Evolutionary conservation across 495 filamentous ascomycete genomes (phyloP).

Genomic region (Aspergillus homomorphus): DNA sequence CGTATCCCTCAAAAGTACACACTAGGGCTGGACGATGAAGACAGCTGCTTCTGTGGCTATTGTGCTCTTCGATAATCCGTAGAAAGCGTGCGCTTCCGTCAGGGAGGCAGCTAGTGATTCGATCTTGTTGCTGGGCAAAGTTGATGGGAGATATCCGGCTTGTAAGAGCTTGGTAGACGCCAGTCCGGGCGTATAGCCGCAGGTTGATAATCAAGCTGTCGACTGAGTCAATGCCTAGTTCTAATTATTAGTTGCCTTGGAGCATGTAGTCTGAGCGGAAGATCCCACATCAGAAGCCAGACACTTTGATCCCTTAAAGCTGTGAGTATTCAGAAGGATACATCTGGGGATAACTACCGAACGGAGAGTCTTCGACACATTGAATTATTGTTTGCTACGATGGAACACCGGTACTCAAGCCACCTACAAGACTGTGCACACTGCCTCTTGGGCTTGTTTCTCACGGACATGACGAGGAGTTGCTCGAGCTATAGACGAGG

Average conservation of each 20-base stretch:
- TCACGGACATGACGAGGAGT: too few relatives aligned
- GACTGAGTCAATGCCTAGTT: not conserved
- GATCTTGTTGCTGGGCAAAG: slow-evolving; percentile 58
- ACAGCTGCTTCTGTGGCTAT: slow-evolving; percentile 39
- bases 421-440: too few relatives aligned
- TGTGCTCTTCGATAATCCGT: slow-evolving; percentile 45
- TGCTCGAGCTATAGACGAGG: too few relatives aligned
- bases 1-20: slow-evolving; percentile 58
- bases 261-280: slow-evolving; percentile 95
- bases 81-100: slow-evolving; percentile 61
- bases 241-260: slow-evolving; percentile 35
- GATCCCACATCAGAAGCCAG: too few relatives aligned
- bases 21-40: slow-evolving; percentile 72
- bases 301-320: too few relatives aligned
- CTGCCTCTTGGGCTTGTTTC: too few relatives aligned
- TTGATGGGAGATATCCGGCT: slow-evolving; percentile 22
- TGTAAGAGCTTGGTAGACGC: slow-evolving; percentile 16
- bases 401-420: too few relatives aligned
- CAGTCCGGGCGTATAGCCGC: slow-evolving; percentile 49
- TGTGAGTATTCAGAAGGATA: too few relatives aligned
- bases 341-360: too few relatives aligned
- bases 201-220: not conserved
- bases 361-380: too few relatives aligned
- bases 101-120: slow-evolving; percentile 61
- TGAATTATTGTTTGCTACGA: too few relatives aligned